Evolutionary conservation across 169 alveolate genomes (phyloP).

Genomic region (Ichthyophthirius multifiliis): DNA sequence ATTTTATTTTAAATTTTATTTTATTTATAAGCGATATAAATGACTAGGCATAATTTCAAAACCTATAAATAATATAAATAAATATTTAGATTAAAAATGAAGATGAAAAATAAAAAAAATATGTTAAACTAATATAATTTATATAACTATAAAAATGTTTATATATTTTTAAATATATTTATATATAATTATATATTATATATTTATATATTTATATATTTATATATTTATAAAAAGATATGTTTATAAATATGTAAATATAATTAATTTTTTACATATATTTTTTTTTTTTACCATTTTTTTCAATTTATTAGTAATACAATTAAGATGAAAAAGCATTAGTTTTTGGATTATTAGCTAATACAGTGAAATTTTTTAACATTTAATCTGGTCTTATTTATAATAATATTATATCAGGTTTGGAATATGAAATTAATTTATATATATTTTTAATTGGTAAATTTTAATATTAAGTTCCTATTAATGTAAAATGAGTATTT

Average conservation of each 20-base stretch:
- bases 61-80: background rate
- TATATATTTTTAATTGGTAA: conserved; percentile 36
- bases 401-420: conserved; percentile 25
- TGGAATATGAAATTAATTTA: conserved; percentile 9
- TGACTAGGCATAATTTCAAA: conserved; percentile 33
- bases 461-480: conserved; percentile 29
- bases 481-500: conserved; percentile 20
- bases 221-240: background rate
- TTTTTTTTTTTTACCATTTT: conserved; percentile 1
- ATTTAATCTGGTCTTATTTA: conserved; percentile 41
- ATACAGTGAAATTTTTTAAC: conserved; percentile 8
- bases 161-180: background rate
- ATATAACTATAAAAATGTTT: background rate
- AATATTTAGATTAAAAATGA: background rate
- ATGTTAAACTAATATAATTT: background rate
- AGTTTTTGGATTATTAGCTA: background rate
- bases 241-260: background rate
- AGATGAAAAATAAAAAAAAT: background rate
- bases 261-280: background rate
- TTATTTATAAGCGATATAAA: background rate
- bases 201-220: background rate
- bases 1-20: background rate
- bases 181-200: background rate
- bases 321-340: conserved; percentile 8
- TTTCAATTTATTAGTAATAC: background rate